Evolutionary conservation across 2,329 filamentous ascomycete genomes (phyloP), one percentile per base, ranked within the genome.

Genomic region (Plectosphaerella plurivora): DNA sequence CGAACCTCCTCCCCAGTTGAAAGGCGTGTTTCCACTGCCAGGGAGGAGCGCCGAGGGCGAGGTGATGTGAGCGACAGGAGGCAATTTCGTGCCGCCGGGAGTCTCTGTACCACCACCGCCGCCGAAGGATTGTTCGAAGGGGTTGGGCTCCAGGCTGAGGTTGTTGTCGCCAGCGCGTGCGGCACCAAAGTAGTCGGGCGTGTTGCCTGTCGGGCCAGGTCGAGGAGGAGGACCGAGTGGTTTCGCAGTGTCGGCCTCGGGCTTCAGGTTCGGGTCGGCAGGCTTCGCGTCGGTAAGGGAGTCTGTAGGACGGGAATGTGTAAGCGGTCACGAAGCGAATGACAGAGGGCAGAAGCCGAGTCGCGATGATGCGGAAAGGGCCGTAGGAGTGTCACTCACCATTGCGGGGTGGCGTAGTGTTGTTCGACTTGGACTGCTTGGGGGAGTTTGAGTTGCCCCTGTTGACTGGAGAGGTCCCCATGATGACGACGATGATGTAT

Each of bases 51-150:
- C 84, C 45, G 91, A 91, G 7, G 94, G 93, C 46, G 94, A 97
- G 22, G 94, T 95, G 62, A 99, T 81, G 57, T 91, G 83, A 46
- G 91, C 91, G 60, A 97, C 91, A 15, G 92, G 89, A 49, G 94
- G 94, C 57, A 99, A 77, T 64, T 96, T 87, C 54, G 83, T 85
- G 58, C 83, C 87, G 60, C 90, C 89, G 15, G 93, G 91, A 33
- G 93, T 96, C 68, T 96, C 90, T 61, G 84, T 81, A 22, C 78
- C 72, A 51, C 74, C 74, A 56, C 79, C 73, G 48, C 76, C 76
- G 60, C 82, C 86, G 68, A 99, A 99, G 7, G 93, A 97, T 71
- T 94, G 90, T 69, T 97, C 94, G 65, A 99, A 97, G 9, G 94
- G 93, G 71, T 99, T 97, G 55, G 91, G 91, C 75, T 97, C 94